Evolutionary conservation across 768 basidiomycete species (phyloP).

Genomic region (Punctularia strigosozonata): DNA sequence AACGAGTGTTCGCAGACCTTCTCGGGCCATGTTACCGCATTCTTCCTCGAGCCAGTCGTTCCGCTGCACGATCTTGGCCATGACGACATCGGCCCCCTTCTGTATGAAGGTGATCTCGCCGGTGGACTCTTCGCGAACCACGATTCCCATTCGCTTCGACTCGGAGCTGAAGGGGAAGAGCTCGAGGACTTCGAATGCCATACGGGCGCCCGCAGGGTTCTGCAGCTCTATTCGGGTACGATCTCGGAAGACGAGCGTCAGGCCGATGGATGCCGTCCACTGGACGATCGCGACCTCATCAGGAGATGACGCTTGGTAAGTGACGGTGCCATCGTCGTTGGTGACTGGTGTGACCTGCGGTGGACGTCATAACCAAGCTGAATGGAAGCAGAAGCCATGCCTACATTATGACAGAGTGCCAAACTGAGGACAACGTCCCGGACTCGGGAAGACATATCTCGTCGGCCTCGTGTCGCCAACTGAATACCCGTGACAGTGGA

Average conservation of each 20-base stretch:
- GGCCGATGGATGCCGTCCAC: slow-evolving; percentile 92
- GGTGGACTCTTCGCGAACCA: slow-evolving; percentile 68
- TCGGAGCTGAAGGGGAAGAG: slow-evolving; percentile 98
- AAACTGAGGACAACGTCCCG: slow-evolving; percentile 88
- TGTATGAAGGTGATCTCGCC: slow-evolving; percentile 85
- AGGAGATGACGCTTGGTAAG: slow-evolving; percentile 97
- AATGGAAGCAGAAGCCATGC: slow-evolving; percentile 13
- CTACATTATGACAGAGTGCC: slow-evolving; percentile 91
- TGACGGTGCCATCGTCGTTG: slow-evolving; percentile 89
- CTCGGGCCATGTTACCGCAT: slow-evolving; percentile 95
- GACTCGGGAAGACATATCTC: slow-evolving; percentile 92
- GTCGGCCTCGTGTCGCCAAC: slow-evolving; percentile 72
- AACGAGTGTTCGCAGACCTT: slow-evolving; percentile 90
- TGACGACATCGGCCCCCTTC: slow-evolving; percentile 98
- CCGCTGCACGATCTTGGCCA: slow-evolving; percentile 87
- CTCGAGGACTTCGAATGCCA: slow-evolving; percentile 80
- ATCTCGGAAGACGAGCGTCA: slow-evolving; percentile 82
- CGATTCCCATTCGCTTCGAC: slow-evolving; percentile 97
- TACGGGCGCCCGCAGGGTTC: slow-evolving; percentile 47
- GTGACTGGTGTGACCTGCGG: slow-evolving; percentile 84
- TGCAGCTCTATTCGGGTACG: slow-evolving; percentile 83
- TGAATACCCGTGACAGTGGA: slow-evolving; percentile 67
- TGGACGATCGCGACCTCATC: slow-evolving; percentile 98
- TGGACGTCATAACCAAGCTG: slow-evolving; percentile 1
- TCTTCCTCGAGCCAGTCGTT: slow-evolving; percentile 99